Conservation (phyloP, 2,329 filamentous ascomycete genomes). For the Grosmannia clavigera region DNA sequence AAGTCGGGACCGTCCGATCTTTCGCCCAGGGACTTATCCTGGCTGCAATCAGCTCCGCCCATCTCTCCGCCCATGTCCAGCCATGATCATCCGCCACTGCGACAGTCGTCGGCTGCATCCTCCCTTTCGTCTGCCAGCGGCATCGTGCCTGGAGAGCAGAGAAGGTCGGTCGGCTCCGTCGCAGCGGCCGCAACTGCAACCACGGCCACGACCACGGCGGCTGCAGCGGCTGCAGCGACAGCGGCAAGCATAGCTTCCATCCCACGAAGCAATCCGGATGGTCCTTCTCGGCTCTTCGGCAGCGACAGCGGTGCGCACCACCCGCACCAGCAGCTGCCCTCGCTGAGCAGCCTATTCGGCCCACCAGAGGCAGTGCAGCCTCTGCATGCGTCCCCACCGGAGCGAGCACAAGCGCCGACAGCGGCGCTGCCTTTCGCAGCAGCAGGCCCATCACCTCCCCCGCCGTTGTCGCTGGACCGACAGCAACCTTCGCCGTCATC, state of each 20-base stretch:
- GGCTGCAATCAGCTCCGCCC: conserved; percentile 27
- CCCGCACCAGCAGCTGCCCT: conserved; percentile 38
- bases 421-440: neutral
- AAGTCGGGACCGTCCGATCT: neutral
- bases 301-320: conserved; percentile 10
- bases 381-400: conserved; percentile 34
- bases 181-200: neutral
- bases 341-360: conserved; percentile 45
- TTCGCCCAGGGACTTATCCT: conserved; percentile 29
- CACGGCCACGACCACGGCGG: neutral
- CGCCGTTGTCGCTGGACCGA: conserved; percentile 16
- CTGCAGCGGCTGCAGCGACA: neutral
- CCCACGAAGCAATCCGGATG: conserved; percentile 7
- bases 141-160: conserved; percentile 17
- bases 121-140: conserved; percentile 10
- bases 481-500: conserved; percentile 23
- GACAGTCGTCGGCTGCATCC: neutral
- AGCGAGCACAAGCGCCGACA: conserved; percentile 26
- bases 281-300: neutral
- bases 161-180: neutral
- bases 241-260: conserved; percentile 12
- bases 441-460: conserved; percentile 7
- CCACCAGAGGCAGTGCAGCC: conserved; percentile 31
- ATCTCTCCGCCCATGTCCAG: conserved; percentile 45
- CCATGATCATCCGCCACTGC: conserved; percentile 34